Evolutionary conservation across 192 early-diverging fungal genomes (phyloP), one percentile per base, ranked within the genome.

Genomic region (Podila clonocystis): DNA sequence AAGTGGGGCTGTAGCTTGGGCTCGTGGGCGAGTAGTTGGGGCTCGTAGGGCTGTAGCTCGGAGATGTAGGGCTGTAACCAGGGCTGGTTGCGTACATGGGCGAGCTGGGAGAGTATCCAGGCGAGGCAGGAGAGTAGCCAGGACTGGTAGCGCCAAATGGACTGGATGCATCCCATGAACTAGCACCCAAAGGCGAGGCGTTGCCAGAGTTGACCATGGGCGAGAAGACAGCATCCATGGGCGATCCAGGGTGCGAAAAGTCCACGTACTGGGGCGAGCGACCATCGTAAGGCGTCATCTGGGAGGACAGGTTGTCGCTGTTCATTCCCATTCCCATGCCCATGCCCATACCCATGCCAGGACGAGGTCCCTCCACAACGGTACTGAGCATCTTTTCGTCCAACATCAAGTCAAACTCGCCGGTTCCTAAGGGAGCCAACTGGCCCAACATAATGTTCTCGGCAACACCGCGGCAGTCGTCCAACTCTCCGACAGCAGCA

Each of bases 391-490:
- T 93, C 49, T 97, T 94, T 83, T 96, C 94, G 76, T 99, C 94
- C 73, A 99, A 87, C 86, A 97, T 88, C 60, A 99, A 91, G 66
- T 96, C 96, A 82, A 98, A 96, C 71, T 91, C 90, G 68, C 97
- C 97, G 0, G 98, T 97, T 62, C 98, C 98, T 55, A 99, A 82
- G 62, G 97, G 96, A 20, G 98, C 97, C 45, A 99, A 86, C 87
- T 99, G 97, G 55, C 98, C 98, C 49, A 99, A 88, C 88, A 99
- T 92, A 41, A 99, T 97, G 84, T 96, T 97, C 82, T 98, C 98
- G 4, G 96, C 95, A 38, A 99, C 98, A 60, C 98, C 98, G 74
- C 91, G 90, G 82, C 97, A 98, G 82, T 96, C 94, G 84, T 99
- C 98, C 58, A 95, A 36, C 74, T 97, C 94, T 67, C 96, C 98